Evolutionary conservation across 164 flowering plant species (phyloP), one percentile per base, ranked within the genome.

Genomic region (Vitis rupestris): DNA sequence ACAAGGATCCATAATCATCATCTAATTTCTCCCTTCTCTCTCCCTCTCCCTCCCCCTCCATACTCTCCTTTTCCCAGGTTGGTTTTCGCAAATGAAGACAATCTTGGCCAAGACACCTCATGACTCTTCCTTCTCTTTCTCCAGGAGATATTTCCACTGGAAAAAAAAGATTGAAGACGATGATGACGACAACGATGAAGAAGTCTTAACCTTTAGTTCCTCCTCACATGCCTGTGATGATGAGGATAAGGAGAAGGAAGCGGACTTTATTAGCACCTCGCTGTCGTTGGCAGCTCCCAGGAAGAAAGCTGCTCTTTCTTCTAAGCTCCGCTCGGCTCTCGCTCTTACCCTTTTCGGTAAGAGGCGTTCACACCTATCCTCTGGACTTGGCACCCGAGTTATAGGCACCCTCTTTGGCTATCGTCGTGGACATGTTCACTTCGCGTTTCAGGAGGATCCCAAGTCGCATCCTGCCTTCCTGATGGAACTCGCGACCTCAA

Each of bases 41-140:
- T 59, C 6, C 6, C 56, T 51, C 11, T 19, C 61, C 56, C 65
- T 54, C 61, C 67, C 58, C 57, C 65, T 59, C 61, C 74, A 61
- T 76, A 53, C 54, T 37, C 10, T 27, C 4, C 12, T 11, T 15
- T 57, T 56, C 48, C 64, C 60, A 72, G 29, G 27, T 23, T 23
- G 27, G 27, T 23, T 23, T 23, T 23, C 27, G 27, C 27, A 23
- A 23, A 92, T 87, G 91, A 90, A 69, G 83, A 82, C 92, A 67
- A 87, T 89, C 81, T 85, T 75, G 84, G 84, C 87, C 16, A 85
- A 74, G 55, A 73, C 80, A 11, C 77, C 86, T 13, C 87, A 84
- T 64, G 95, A 89, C 73, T 87, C 94, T 52, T 93, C 98, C 57
- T 86, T 90, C 86, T 88, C 98, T 30, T 91, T 89, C 87, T 93